Evolutionary conservation across 2,329 filamentous ascomycete species (phyloP).

Genomic region (Arthrinium phaeospermum): DNA sequence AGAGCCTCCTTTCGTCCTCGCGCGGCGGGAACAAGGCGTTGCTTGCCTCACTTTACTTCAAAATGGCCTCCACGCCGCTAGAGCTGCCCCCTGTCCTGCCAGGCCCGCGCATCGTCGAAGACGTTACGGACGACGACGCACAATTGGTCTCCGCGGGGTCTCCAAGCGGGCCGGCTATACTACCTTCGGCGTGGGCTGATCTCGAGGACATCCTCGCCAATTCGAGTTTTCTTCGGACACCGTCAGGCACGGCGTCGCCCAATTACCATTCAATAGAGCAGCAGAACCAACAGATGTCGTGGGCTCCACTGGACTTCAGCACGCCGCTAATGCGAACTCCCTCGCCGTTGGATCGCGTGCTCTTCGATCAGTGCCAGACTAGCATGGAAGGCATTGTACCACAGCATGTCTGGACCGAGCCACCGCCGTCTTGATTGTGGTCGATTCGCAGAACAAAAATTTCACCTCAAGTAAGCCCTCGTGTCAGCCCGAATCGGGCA

Average conservation of each 20-base stretch:
- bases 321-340: conserved; percentile 25
- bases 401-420: not conserved
- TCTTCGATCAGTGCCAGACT: conserved; percentile 18
- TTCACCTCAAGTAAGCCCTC: not conserved
- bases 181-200: conserved; percentile 25
- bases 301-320: conserved; percentile 24
- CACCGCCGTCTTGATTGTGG: not conserved
- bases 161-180: conserved; percentile 3
- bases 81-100: not conserved
- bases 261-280: conserved; percentile 23
- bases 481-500: not conserved
- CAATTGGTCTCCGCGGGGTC: not conserved
- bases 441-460: not conserved
- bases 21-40: conserved; percentile 50
- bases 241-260: conserved; percentile 19
- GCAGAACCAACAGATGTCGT: conserved; percentile 25
- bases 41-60: conserved; percentile 33
- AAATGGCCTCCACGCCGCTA: conserved; percentile 22
- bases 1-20: conserved; percentile 47
- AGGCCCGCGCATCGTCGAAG: conserved; percentile 18
- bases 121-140: conserved; percentile 11
- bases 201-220: conserved; percentile 23
- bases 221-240: conserved; percentile 18
- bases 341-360: conserved; percentile 23
- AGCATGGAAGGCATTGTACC: conserved; percentile 6